These are phyloP conservation scores for Tricholomella constricta DNA, from an alignment of 768 basidiomycete species.

Conservation along the genomic window DNA sequence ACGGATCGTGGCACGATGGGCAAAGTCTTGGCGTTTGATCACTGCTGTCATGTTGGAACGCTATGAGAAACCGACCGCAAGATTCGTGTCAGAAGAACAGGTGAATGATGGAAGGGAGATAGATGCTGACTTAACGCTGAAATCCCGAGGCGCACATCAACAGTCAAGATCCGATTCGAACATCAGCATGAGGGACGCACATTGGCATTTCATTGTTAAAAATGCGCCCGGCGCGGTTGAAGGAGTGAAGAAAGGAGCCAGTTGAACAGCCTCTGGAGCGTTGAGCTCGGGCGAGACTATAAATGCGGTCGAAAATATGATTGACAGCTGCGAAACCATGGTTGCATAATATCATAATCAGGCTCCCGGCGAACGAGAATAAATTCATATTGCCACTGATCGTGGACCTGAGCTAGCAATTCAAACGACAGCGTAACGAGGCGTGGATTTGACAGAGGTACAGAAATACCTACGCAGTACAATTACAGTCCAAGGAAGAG, in stretches of 20 bases:
- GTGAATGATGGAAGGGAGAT: background rate
- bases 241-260: background rate
- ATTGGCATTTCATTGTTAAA: background rate
- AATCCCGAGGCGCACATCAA: background rate
- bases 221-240: background rate
- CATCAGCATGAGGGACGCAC: background rate
- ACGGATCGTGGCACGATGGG: constrained; percentile 6
- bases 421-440: too few species aligned
- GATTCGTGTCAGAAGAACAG: background rate
- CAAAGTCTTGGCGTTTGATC: constrained; percentile 1
- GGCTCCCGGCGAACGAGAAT: too few species aligned
- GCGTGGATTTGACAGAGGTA: too few species aligned
- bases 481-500: background rate
- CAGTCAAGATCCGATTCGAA: too few species aligned
- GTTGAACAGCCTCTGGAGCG: too few species aligned
- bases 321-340: too few species aligned
- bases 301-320: too few species aligned
- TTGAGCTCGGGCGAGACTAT: too few species aligned
- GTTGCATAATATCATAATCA: too few species aligned
- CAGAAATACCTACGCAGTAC: too few species aligned
- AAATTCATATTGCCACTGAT: too few species aligned
- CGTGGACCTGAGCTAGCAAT: too few species aligned
- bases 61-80: background rate
- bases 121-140: constrained; percentile 4
- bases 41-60: background rate